These are phyloP conservation scores for Cocos nucifera DNA, from an alignment of 176 grass and related monocot species.

Conservation along the genomic window DNA sequence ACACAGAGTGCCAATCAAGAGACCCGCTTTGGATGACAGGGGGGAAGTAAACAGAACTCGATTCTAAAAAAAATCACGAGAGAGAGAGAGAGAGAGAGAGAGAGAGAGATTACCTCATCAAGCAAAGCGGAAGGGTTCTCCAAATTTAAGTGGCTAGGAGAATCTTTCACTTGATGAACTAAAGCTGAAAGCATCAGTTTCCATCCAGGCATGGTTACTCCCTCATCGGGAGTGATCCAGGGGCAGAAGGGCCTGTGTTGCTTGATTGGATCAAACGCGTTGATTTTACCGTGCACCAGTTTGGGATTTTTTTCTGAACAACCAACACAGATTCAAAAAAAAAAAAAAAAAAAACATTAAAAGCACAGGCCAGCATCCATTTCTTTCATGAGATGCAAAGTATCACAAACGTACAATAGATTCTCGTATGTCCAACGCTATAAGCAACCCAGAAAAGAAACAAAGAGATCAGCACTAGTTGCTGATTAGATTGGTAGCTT, in stretches of 20 bases:
- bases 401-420: too few relatives aligned
- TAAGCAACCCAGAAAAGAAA: too few relatives aligned
- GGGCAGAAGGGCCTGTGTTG: conserved; percentile 91
- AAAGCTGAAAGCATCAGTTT: conserved; percentile 60
- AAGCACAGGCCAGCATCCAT: too few relatives aligned
- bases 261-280: conserved; percentile 79
- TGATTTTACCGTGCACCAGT: conserved; percentile 38
- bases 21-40: background rate
- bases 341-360: too few relatives aligned
- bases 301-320: conserved; percentile 28
- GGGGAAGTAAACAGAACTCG: conserved; percentile 24
- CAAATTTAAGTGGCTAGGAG: background rate
- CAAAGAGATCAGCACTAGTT: too few relatives aligned
- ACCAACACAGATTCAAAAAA: background rate
- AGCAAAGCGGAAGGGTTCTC: conserved; percentile 33
- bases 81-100: background rate
- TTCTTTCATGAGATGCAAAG: too few relatives aligned
- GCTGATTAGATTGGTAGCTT: too few relatives aligned
- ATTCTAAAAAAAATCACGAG: background rate
- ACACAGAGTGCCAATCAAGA: too few relatives aligned
- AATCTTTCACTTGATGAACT: conserved; percentile 39
- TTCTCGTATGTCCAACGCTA: too few relatives aligned
- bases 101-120: conserved; percentile 43
- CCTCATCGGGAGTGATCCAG: conserved; percentile 55
- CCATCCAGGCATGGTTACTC: conserved; percentile 59